Evolutionary conservation across 2,329 filamentous ascomycete genomes (phyloP).

Genomic region (Dothideomycetes sp.): DNA sequence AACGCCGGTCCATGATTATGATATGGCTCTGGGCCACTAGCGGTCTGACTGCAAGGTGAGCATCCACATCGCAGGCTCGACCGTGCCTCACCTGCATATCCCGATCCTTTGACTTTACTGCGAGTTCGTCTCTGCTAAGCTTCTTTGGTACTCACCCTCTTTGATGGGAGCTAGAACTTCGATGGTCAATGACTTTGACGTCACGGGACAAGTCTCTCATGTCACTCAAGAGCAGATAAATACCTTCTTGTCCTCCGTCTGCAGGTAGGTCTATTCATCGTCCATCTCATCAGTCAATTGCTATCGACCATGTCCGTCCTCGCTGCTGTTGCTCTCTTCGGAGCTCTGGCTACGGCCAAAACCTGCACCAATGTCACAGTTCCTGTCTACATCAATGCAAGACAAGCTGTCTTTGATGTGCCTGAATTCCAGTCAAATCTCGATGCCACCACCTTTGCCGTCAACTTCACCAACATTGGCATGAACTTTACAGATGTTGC

Average conservation of each 20-base stretch:
- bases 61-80: constrained; percentile 4
- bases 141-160: background rate
- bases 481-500: constrained; percentile 40
- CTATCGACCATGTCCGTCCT: constrained; percentile 5
- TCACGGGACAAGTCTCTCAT: background rate
- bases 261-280: background rate
- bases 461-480: constrained; percentile 42
- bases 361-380: constrained; percentile 46
- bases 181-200: constrained; percentile 2
- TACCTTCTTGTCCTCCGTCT: background rate
- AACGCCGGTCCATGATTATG: background rate
- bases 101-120: constrained; percentile 5
- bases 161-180: constrained; percentile 3
- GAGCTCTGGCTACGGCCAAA: constrained; percentile 21
- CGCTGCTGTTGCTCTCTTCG: constrained; percentile 9
- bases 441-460: constrained; percentile 48
- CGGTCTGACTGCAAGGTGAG: background rate
- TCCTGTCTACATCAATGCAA: constrained; percentile 45
- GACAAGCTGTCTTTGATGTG: constrained; percentile 46
- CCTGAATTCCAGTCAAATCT: constrained; percentile 43
- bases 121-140: background rate
- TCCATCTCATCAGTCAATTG: background rate
- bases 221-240: constrained; percentile 3
- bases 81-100: constrained; percentile 9
- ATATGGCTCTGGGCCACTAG: constrained; percentile 1